Percentiles rank a stretch among this genome's conserved stretches.
Conservation (phyloP, 2,329 filamentous ascomycete species). For the Fusarium euwallaceae region DNA sequence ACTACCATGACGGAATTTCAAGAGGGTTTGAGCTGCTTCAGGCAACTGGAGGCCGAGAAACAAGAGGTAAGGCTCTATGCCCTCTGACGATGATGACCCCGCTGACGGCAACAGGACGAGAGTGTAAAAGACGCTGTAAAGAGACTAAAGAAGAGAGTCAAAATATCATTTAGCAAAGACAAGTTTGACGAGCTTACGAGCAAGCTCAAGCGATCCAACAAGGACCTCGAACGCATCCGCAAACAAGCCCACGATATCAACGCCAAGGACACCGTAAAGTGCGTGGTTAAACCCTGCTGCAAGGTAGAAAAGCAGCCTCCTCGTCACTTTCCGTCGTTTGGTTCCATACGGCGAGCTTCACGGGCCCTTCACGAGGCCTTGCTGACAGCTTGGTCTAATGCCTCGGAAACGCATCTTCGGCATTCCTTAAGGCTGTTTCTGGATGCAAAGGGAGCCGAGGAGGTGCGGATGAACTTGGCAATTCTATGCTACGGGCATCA, state of each 20-base stretch:
- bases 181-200: neutral
- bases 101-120: neutral
- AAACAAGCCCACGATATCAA: neutral
- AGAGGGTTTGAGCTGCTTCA: neutral
- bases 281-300: neutral
- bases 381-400: neutral
- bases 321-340: neutral
- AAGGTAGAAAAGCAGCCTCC: neutral
- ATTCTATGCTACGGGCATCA: slow-evolving; percentile 6
- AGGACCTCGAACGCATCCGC: slow-evolving; percentile 3
- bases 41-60: neutral
- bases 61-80: neutral
- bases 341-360: neutral
- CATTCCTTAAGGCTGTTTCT: slow-evolving; percentile 4
- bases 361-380: neutral
- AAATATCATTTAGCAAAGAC: neutral
- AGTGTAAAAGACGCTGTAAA: neutral
- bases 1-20: neutral
- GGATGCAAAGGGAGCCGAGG: neutral
- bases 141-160: neutral
- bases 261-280: neutral
- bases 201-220: neutral
- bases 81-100: neutral
- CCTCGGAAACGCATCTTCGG: neutral
- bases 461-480: neutral